phyloP scores from a whole-genome alignment of 2,329 filamentous ascomycete species.

The Stagonosporopsis rhizophila region DNA sequence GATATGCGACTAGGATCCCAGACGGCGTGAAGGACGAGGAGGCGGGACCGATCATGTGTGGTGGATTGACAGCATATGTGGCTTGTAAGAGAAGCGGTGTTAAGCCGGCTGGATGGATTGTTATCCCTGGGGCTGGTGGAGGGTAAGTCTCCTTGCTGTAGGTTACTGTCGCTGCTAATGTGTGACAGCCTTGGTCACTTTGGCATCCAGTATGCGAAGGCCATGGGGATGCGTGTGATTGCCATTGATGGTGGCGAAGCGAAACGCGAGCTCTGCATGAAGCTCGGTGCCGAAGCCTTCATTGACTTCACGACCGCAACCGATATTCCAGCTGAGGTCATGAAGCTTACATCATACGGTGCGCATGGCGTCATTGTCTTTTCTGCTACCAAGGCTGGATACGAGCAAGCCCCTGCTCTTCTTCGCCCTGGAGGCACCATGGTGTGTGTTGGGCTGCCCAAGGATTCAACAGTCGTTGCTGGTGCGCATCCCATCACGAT shows the following conservation, averaged over 20 bases:
- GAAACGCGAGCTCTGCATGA: slow-evolving; percentile 55
- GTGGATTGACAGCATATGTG: slow-evolving; percentile 58
- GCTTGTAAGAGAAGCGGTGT: slow-evolving; percentile 52
- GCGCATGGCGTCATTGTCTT: slow-evolving; percentile 86
- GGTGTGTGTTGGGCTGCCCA: slow-evolving; percentile 40
- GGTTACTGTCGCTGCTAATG: not conserved
- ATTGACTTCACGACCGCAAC: slow-evolving; percentile 65
- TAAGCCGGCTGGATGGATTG: slow-evolving; percentile 50
- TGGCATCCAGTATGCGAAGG: slow-evolving; percentile 51
- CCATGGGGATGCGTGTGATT: slow-evolving; percentile 64
- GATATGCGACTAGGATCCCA: slow-evolving; percentile 55
- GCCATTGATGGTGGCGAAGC: slow-evolving; percentile 61
- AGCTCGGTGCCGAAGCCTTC: slow-evolving; percentile 63
- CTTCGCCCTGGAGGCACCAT: slow-evolving; percentile 37
- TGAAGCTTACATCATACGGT: slow-evolving; percentile 62
- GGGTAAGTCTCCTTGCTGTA: slow-evolving; percentile 14
- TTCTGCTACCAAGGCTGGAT: slow-evolving; percentile 58
- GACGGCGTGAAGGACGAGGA: slow-evolving; percentile 53
- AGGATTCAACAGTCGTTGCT: slow-evolving; percentile 30
- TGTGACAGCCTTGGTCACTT: slow-evolving; percentile 38
- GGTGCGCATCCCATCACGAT: slow-evolving; percentile 47
- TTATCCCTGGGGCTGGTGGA: slow-evolving; percentile 49
- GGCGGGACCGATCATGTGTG: slow-evolving; percentile 57
- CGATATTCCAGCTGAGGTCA: slow-evolving; percentile 64
- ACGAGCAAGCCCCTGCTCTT: slow-evolving; percentile 40